A percentile compares a stretch with the other conserved stretches of the same genome.
These are phyloP conservation scores for Penicillium concentricum DNA, from an alignment of 2,329 filamentous ascomycete species.

Conservation along the genomic window DNA sequence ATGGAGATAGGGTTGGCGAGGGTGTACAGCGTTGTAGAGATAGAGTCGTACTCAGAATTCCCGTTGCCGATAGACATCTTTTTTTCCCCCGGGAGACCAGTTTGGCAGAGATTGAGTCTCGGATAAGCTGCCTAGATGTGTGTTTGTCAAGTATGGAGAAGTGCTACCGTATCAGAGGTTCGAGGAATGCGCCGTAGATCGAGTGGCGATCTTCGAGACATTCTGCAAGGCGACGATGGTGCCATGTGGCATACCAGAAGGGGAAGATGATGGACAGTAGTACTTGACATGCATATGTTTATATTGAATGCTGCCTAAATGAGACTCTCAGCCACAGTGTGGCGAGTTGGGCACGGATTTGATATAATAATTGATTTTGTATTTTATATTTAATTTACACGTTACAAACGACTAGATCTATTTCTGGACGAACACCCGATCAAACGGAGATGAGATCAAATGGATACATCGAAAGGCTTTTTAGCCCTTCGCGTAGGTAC, in stretches of 20 bases:
- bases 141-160: slow-evolving; percentile 22
- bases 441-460: background rate
- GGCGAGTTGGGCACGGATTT: background rate
- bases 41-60: slow-evolving; percentile 10
- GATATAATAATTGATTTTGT: background rate
- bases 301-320: background rate
- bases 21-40: background rate
- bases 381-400: background rate
- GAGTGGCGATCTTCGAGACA: slow-evolving; percentile 17
- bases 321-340: slow-evolving; percentile 3
- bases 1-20: background rate
- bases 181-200: slow-evolving; percentile 21
- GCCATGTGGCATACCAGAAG: slow-evolving; percentile 23
- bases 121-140: background rate
- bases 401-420: background rate
- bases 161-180: slow-evolving; percentile 23
- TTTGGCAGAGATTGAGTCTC: background rate
- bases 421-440: slow-evolving; percentile 5
- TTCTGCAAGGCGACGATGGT: slow-evolving; percentile 26
- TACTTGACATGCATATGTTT: slow-evolving; percentile 6
- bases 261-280: slow-evolving; percentile 12
- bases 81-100: background rate
- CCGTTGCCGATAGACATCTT: background rate
- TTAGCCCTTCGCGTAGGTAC: background rate
- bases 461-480: background rate